phyloP scores from a whole-genome alignment of 2,329 filamentous ascomycete genomes.

The Ambrosiella beaveri region DNA sequence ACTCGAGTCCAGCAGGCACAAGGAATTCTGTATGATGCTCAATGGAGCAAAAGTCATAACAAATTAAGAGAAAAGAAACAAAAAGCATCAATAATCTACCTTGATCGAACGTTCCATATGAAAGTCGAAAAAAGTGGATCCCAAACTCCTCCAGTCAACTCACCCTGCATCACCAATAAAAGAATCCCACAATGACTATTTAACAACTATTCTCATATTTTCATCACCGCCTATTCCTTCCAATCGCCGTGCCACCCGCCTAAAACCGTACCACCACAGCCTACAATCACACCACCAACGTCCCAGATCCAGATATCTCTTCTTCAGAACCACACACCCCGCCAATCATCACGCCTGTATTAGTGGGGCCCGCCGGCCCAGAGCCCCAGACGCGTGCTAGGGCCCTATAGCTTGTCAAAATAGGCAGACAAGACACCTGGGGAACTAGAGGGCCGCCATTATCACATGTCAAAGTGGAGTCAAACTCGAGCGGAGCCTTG shows the following conservation, averaged over 20 bases:
- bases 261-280: slow-evolving; percentile 8
- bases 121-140: too few relatives aligned
- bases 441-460: background rate
- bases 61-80: too few relatives aligned
- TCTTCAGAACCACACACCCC: background rate
- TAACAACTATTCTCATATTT: background rate
- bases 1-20: too few relatives aligned
- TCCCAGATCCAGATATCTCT: background rate
- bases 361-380: background rate
- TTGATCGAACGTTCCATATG: too few relatives aligned
- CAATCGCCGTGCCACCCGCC: background rate
- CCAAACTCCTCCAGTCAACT: too few relatives aligned
- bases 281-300: slow-evolving; percentile 11
- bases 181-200: too few relatives aligned
- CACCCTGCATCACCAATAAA: too few relatives aligned
- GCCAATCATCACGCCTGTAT: slow-evolving; percentile 8
- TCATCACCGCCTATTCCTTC: background rate
- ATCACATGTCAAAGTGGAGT: background rate
- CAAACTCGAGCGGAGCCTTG: background rate
- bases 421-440: too few relatives aligned
- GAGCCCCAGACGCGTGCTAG: background rate
- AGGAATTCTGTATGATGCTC: too few relatives aligned
- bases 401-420: too few relatives aligned
- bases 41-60: too few relatives aligned
- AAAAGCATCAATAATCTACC: too few relatives aligned